Evolutionary conservation across 208 protist species (phyloP).

Genomic region (Trypanosoma scelopori): DNA sequence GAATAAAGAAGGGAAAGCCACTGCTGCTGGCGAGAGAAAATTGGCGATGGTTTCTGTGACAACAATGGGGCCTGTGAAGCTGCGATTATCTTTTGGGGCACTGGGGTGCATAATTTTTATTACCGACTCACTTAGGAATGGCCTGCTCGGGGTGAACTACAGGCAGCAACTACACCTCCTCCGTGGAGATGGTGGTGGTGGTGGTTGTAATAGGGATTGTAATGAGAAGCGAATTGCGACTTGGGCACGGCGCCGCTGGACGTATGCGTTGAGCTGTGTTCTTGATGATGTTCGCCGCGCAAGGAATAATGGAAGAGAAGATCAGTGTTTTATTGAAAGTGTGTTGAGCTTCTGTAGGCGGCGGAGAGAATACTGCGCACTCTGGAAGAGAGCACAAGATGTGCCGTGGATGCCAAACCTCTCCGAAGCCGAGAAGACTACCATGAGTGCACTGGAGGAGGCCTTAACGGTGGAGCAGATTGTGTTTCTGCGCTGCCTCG

Average conservation of each 20-base stretch:
- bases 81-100: slow-evolving; percentile 58
- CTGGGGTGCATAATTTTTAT: slow-evolving; percentile 41
- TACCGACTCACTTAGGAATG: slow-evolving; percentile 41
- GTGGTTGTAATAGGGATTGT: too few relatives aligned
- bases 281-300: slow-evolving; percentile 28
- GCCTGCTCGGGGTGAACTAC: slow-evolving; percentile 51
- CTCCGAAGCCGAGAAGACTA: slow-evolving; percentile 37
- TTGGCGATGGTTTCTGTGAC: background rate
- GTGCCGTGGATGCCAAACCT: slow-evolving; percentile 68
- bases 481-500: slow-evolving; percentile 73
- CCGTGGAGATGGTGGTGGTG: background rate
- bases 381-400: slow-evolving; percentile 58
- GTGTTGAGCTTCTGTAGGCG: slow-evolving; percentile 56
- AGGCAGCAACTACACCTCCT: slow-evolving; percentile 63
- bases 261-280: slow-evolving; percentile 33
- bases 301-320: slow-evolving; percentile 12
- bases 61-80: slow-evolving; percentile 14
- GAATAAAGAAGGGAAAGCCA: background rate
- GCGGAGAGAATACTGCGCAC: slow-evolving; percentile 57
- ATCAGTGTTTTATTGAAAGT: slow-evolving; percentile 30
- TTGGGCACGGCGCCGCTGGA: slow-evolving; percentile 26
- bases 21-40: background rate
- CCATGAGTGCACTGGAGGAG: slow-evolving; percentile 49
- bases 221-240: background rate
- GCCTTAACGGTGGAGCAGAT: slow-evolving; percentile 62